A percentile compares a stretch with the other conserved stretches of the same genome.
Evolutionary conservation across 2,329 filamentous ascomycete genomes (phyloP).

Genomic region (Emergomyces orientalis): DNA sequence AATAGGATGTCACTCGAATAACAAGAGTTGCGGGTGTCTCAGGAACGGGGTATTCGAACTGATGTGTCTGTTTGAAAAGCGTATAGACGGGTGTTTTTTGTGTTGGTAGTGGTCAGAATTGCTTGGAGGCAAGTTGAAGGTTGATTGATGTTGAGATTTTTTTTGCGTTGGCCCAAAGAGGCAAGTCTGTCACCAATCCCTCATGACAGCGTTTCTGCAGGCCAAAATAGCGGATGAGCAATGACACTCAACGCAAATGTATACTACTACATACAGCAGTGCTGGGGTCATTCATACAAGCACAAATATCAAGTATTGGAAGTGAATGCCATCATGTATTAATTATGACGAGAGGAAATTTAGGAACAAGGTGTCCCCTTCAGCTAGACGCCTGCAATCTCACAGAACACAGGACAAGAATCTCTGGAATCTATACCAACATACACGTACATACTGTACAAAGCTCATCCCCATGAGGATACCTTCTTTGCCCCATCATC

Average conservation of each 20-base stretch:
- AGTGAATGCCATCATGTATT: background rate
- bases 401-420: no score
- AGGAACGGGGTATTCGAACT: background rate
- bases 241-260: background rate
- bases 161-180: slow-evolving; percentile 2
- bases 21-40: background rate
- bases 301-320: background rate
- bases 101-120: background rate
- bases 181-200: background rate
- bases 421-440: background rate
- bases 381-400: background rate
- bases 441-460: background rate
- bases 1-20: background rate
- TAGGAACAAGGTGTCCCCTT: background rate
- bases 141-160: slow-evolving; percentile 9
- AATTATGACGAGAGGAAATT: background rate
- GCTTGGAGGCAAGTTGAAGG: background rate
- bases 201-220: background rate
- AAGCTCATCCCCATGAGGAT: background rate
- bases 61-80: background rate
- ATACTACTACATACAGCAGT: background rate
- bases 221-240: background rate
- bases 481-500: background rate
- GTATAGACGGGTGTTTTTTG: background rate
- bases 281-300: background rate